phyloP scores from a whole-genome alignment of 805 yeast species.

The Pichia nakasei region DNA sequence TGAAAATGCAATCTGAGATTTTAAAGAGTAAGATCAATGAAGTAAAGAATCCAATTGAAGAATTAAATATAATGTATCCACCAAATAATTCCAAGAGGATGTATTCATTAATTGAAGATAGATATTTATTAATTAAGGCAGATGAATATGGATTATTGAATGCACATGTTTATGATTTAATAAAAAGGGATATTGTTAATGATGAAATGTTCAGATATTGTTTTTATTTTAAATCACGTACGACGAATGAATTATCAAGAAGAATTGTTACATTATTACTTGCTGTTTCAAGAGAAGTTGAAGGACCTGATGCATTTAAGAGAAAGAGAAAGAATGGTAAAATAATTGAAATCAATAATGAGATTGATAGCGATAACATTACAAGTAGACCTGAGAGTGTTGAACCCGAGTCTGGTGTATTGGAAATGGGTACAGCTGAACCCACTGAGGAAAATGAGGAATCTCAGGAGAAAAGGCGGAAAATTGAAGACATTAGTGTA shows the following conservation, averaged over 20 bases:
- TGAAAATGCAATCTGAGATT: constrained; percentile 46
- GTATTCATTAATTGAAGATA: constrained; percentile 62
- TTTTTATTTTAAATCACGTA: constrained; percentile 65
- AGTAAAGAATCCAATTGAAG: constrained; percentile 51
- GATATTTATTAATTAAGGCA: constrained; percentile 52
- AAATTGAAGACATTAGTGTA: constrained; percentile 2
- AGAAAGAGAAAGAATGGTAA: constrained; percentile 29
- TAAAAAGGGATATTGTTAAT: constrained; percentile 52
- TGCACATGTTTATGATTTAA: constrained; percentile 50
- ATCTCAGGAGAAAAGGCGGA: not conserved
- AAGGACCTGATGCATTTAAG: constrained; percentile 48
- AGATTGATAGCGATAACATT: constrained; percentile 3
- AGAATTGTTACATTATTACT: constrained; percentile 58
- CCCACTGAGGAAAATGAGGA: not conserved
- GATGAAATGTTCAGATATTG: constrained; percentile 61
- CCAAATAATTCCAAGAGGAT: constrained; percentile 76
- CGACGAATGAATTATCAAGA: constrained; percentile 63
- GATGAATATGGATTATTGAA: constrained; percentile 57
- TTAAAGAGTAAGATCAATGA: constrained; percentile 45
- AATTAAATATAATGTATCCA: constrained; percentile 60
- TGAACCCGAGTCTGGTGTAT: constrained; percentile 12
- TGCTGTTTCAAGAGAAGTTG: constrained; percentile 63
- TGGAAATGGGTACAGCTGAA: too few relatives aligned
- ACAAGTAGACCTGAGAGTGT: constrained; percentile 28
- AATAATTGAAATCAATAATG: constrained; percentile 6